phyloP scores from a whole-genome alignment of 495 filamentous ascomycete genomes.

The Monascus purpureus region DNA sequence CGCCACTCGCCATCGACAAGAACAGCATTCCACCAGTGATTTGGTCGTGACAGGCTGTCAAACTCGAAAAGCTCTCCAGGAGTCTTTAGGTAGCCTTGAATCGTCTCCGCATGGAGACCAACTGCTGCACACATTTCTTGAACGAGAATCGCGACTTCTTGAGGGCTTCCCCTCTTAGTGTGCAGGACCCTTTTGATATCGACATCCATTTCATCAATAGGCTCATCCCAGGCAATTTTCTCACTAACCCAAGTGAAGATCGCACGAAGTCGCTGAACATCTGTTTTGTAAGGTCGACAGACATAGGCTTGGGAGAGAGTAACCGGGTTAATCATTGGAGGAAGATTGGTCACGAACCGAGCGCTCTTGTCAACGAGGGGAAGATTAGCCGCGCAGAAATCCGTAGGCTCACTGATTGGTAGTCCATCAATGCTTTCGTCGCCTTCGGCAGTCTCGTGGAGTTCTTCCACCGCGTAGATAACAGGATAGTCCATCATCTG shows the following conservation, averaged over 20 bases:
- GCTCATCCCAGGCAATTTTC: conserved; percentile 93
- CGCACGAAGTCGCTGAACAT: conserved; percentile 80
- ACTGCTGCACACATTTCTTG: conserved; percentile 88
- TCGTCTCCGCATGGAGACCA: conserved; percentile 70
- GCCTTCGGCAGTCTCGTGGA: conserved; percentile 74
- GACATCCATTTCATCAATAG: conserved; percentile 58
- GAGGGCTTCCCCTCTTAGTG: conserved; percentile 67
- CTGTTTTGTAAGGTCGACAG: conserved; percentile 87
- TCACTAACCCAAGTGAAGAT: conserved; percentile 97
- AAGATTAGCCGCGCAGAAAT: conserved; percentile 69
- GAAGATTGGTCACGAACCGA: conserved; percentile 78
- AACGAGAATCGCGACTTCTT: conserved; percentile 82
- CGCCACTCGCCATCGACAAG: conserved; percentile 91
- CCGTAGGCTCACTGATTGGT: conserved; percentile 66
- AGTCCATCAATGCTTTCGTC: conserved; percentile 80
- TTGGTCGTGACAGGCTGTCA: conserved; percentile 56
- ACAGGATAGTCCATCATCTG: conserved; percentile 89
- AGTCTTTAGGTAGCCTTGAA: conserved; percentile 77
- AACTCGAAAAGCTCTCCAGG: conserved; percentile 76
- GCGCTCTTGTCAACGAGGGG: conserved; percentile 88
- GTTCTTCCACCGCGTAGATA: conserved; percentile 74
- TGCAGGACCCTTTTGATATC: conserved; percentile 76
- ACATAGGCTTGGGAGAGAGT: conserved; percentile 84
- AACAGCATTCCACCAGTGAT: conserved; percentile 98
- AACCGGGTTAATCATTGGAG: conserved; percentile 72